Base-by-base conservation (phyloP, 164 flowering plant genomes). In the Paratinospora sagittata region DNA sequence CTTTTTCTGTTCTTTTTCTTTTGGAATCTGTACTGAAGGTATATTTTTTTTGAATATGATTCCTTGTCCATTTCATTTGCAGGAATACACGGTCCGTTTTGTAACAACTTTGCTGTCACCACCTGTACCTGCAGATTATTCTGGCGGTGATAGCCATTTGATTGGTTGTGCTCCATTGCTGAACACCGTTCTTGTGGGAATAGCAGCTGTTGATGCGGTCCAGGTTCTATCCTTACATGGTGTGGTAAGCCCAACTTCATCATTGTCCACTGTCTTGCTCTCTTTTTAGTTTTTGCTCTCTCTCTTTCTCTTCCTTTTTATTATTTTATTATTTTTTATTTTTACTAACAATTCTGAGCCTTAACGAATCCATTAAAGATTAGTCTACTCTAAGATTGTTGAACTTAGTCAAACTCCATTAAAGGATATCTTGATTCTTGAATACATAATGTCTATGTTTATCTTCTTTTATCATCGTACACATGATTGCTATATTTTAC, bases 201-300 rank as follows among this genome's bases (percentile, higher is more conserved):
- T 91, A 74, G 84, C 89, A 70, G 79, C 96, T 43, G 85, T 92
- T 70, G 99, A 95, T 76, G 84, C 86, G 72, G 85, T 90, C 76
- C 96, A 91, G 75, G 84, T 92, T 70, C 88, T 95, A 79, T 92
- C 97, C 3, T 68, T 92, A 47, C 99, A 91, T 82, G 99, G 99
- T 68, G 65, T 91, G 92, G 99, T 95, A 84, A 43, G 92, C 73
- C 78, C n/a, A 26, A 24, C 45, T 79, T 70, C 64, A 9, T 17
- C 57, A 26, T 21, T 69, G n/a, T 13, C n/a, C 8, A 65, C 41
- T 30, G 2, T 30, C 34, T 30, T 30, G 4, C n/a, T 30, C 4
- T 30, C 34, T 30, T 30, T 30, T 30, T 1, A 30, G 34, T 30
- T 30, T 30, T 30, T 30, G 34, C 34, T 30, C 34, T 30, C 34